These are phyloP conservation scores for Flaveria trinervia DNA, from an alignment of 129 eudicot species.

Conservation along the genomic window DNA sequence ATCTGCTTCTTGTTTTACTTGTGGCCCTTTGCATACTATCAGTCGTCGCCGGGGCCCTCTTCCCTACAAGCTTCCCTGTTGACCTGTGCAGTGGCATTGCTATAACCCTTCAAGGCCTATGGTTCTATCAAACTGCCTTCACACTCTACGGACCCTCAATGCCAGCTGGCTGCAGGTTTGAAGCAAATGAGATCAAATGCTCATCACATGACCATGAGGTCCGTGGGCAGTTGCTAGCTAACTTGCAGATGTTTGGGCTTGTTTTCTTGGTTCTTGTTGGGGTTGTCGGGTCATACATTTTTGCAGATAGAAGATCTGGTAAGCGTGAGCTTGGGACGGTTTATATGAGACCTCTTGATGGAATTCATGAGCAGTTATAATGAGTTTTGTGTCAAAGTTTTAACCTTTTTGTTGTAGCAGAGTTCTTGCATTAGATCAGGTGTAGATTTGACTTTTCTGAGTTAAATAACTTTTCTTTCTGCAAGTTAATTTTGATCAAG, in stretches of 20 bases:
- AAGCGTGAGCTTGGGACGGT: slow-evolving; percentile 26
- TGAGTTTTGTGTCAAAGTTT: slow-evolving; percentile 17
- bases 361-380: slow-evolving; percentile 40
- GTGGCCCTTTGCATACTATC: slow-evolving; percentile 71
- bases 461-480: neutral
- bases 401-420: slow-evolving; percentile 12
- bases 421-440: slow-evolving; percentile 20
- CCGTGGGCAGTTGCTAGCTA: slow-evolving; percentile 76
- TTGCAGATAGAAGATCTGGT: slow-evolving; percentile 51
- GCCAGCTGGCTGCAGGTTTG: slow-evolving; percentile 75
- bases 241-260: slow-evolving; percentile 73
- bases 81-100: slow-evolving; percentile 71
- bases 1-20: slow-evolving; percentile 74
- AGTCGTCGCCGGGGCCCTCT: slow-evolving; percentile 57
- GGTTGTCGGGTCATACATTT: slow-evolving; percentile 55
- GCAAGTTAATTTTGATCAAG: slow-evolving; percentile 2
- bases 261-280: slow-evolving; percentile 58
- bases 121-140: slow-evolving; percentile 92
- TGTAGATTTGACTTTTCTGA: slow-evolving; percentile 27
- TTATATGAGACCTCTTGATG: slow-evolving; percentile 36
- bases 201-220: slow-evolving; percentile 48
- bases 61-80: slow-evolving; percentile 77
- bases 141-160: slow-evolving; percentile 88
- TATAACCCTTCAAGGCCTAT: slow-evolving; percentile 86
- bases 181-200: slow-evolving; percentile 48